phyloP scores from a whole-genome alignment of 148 eudicot species.

The Fagopyrum esculentum region DNA sequence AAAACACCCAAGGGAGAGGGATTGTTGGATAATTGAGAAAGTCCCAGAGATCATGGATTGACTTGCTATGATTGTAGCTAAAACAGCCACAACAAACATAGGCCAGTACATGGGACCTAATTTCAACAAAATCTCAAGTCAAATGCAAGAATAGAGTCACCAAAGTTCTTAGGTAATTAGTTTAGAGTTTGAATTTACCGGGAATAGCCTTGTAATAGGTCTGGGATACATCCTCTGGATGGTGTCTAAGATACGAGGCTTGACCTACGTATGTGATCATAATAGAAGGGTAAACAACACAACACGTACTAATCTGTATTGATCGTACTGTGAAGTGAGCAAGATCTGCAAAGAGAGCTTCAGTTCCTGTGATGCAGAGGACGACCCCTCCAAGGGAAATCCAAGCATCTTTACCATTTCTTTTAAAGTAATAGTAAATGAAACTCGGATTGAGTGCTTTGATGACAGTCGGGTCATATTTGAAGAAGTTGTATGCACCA shows the following conservation, averaged over 20 bases:
- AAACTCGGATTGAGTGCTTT: conserved; percentile 46
- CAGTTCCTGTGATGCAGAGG: conserved; percentile 49
- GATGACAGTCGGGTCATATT: conserved; percentile 38
- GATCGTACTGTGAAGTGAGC: conserved; percentile 37
- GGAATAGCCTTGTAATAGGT: conserved; percentile 27
- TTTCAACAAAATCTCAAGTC: neutral
- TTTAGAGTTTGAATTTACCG: conserved; percentile 8
- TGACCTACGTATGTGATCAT: conserved; percentile 24
- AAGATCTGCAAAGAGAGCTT: conserved; percentile 36
- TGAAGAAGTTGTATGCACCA: conserved; percentile 49
- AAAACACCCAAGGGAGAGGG: neutral
- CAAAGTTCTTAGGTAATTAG: neutral
- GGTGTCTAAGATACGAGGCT: conserved; percentile 24
- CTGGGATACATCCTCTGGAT: conserved; percentile 12
- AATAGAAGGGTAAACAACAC: conserved; percentile 29
- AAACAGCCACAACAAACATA: conserved; percentile 30
- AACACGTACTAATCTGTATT: conserved; percentile 29
- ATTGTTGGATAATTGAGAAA: conserved; percentile 38
- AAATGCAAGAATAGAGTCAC: neutral
- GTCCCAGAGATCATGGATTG: conserved; percentile 44
- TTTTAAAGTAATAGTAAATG: conserved; percentile 29
- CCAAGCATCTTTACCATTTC: conserved; percentile 59
- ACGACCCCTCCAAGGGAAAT: conserved; percentile 62
- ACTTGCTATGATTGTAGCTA: conserved; percentile 40
- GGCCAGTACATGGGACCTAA: conserved; percentile 22